phyloP scores from a whole-genome alignment of 2,329 filamentous ascomycete species.

The Periconia sp. region DNA sequence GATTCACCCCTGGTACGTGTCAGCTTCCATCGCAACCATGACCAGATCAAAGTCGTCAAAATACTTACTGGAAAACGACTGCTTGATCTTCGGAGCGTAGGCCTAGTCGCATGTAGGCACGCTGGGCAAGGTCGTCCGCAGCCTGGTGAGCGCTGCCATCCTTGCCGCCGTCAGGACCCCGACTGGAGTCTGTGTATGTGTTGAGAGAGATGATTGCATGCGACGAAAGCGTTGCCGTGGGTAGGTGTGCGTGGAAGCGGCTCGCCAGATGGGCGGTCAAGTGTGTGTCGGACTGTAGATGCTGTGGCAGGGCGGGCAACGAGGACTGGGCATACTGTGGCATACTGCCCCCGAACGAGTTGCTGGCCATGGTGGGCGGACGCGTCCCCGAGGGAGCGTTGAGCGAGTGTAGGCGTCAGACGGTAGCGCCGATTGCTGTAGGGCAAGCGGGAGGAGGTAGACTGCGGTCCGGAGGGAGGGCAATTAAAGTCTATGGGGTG shows the following conservation, averaged over 20 bases:
- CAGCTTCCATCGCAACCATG: constrained; percentile 12
- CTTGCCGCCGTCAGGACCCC: constrained; percentile 87
- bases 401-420: constrained; percentile 34
- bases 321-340: constrained; percentile 79
- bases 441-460: constrained; percentile 9
- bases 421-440: constrained; percentile 12
- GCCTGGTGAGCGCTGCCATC: constrained; percentile 92
- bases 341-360: constrained; percentile 47
- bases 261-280: constrained; percentile 82
- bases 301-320: constrained; percentile 83
- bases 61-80: constrained; percentile 84
- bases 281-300: constrained; percentile 78
- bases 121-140: constrained; percentile 87
- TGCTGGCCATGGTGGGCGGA: constrained; percentile 64
- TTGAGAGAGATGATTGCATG: constrained; percentile 92
- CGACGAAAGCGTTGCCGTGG: constrained; percentile 86
- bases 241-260: constrained; percentile 89
- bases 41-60: neutral
- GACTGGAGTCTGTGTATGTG: constrained; percentile 88
- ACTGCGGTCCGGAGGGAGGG: constrained; percentile 5
- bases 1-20: constrained; percentile 78
- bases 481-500: constrained; percentile 10
- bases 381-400: constrained; percentile 48
- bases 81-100: constrained; percentile 92
- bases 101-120: constrained; percentile 84